phyloP scores from a whole-genome alignment of 176 grass and related monocot genomes.

The Oryza punctata region DNA sequence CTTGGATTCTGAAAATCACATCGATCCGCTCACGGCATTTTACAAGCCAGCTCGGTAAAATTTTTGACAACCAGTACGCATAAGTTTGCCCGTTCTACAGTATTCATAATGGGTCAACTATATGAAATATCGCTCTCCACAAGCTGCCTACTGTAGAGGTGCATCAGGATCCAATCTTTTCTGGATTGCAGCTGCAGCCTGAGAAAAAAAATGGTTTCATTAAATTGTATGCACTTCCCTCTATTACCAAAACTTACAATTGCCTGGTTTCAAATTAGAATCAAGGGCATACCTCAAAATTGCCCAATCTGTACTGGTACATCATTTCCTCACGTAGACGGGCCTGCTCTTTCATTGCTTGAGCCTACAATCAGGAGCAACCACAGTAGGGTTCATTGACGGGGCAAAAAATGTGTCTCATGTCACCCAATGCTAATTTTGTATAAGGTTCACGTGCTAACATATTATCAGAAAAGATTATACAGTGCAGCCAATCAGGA shows the following conservation, averaged over 20 bases:
- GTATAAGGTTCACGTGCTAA: background rate
- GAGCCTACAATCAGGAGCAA: constrained; percentile 64
- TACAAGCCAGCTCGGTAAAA: background rate
- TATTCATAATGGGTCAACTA: background rate
- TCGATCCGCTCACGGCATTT: background rate
- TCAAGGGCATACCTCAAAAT: constrained; percentile 64
- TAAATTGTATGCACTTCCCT: background rate
- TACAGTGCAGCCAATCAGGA: background rate
- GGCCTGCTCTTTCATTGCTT: constrained; percentile 98
- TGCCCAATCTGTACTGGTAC: constrained; percentile 89
- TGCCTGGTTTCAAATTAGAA: background rate
- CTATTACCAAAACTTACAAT: background rate
- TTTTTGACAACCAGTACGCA: background rate
- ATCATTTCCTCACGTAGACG: constrained; percentile 97
- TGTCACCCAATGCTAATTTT: background rate
- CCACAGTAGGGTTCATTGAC: background rate
- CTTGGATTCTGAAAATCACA: background rate
- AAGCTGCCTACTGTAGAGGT: constrained; percentile 47
- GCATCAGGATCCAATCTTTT: constrained; percentile 95
- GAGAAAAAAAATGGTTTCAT: background rate
- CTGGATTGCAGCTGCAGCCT: constrained; percentile 97
- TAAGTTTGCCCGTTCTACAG: background rate
- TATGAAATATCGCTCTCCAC: background rate
- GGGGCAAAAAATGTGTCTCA: background rate
- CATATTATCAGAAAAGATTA: background rate